Evolutionary conservation across 768 basidiomycete genomes (phyloP), one percentile per base, ranked within the genome.

Genomic region (Pleurotus cornucopiae): DNA sequence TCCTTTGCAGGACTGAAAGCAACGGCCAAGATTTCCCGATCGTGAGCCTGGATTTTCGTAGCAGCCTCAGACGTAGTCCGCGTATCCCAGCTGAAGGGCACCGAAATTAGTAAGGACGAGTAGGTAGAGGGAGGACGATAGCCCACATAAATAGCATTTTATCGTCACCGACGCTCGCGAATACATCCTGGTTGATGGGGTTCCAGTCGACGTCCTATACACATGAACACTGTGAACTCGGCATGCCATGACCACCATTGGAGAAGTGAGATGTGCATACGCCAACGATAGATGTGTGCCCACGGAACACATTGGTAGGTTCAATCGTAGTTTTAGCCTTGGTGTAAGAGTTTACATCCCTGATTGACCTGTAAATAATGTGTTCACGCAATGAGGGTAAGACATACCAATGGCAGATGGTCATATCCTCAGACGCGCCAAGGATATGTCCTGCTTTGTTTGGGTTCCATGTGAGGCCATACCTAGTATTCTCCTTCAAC

Each of bases 151-250:
- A 85, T 52, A 99, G 80, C 79, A 91, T 84, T 68, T 88, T 90
- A 69, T 99, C 97, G 60, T 99, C 97, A 16, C 95, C 94, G 30
- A 96, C 97, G 61, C 95, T 98, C 2, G 88, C 94, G 63, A 98
- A 93, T 48, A 94, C 73, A 63, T 87, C 85, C 58, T 93, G 91
- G 64, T 88, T 77, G 3, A 78, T 83, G 1, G 85, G 76, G 70
- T 96, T 89, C 97, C 97, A 99, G 63, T 97, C 94, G 4, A 99
- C 95, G 66, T 99, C 97, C 93, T 96, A 58, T 11, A 39, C 30
- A 58, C 30, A 64, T 51, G 30, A 20, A 55, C 39, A 49, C 30
- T 56, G 37, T 56, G 37, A 18, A n/a, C 16, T 21, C 11, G 20
- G 16, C 41, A n/a, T 49, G 37, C 48, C 14, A 26, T 39, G 18